These are phyloP conservation scores for Teunomyces aglyptinius DNA, from an alignment of 805 yeast species.

Conservation along the genomic window DNA sequence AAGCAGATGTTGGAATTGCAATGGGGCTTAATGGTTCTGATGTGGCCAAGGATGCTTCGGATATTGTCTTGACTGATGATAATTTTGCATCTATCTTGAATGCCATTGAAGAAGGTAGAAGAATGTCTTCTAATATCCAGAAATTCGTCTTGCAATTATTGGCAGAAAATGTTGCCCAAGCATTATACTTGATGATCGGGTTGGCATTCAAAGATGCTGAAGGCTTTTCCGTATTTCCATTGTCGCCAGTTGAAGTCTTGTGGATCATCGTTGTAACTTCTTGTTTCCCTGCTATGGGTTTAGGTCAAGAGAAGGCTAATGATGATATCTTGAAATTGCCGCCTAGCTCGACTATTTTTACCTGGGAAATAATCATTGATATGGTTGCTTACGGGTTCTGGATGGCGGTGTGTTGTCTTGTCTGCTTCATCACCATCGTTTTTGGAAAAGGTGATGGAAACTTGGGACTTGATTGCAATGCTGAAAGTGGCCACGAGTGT, in stretches of 20 bases:
- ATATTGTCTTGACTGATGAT: slow-evolving; percentile 27
- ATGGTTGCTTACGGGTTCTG: slow-evolving; percentile 40
- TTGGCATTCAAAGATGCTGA: slow-evolving; percentile 32
- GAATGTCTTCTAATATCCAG: slow-evolving; percentile 35
- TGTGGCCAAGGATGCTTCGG: slow-evolving; percentile 29
- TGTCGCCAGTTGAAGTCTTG: slow-evolving; percentile 40
- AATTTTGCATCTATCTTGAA: slow-evolving; percentile 27
- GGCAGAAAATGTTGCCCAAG: slow-evolving; percentile 30
- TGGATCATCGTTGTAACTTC: slow-evolving; percentile 37
- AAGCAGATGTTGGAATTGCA: slow-evolving; percentile 29
- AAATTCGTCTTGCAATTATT: slow-evolving; percentile 33
- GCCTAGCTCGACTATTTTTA: slow-evolving; percentile 38
- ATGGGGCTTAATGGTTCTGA: slow-evolving; percentile 31
- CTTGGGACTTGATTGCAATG: slow-evolving; percentile 37
- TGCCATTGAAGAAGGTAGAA: slow-evolving; percentile 29
- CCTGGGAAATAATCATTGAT: slow-evolving; percentile 40
- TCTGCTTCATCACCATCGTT: slow-evolving; percentile 37
- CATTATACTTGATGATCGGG: slow-evolving; percentile 40
- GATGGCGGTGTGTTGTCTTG: slow-evolving; percentile 42
- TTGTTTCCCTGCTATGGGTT: slow-evolving; percentile 39
- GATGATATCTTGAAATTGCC: slow-evolving; percentile 38
- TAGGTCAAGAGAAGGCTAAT: slow-evolving; percentile 38
- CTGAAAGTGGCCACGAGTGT: slow-evolving; percentile 22
- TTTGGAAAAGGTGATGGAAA: slow-evolving; percentile 39
- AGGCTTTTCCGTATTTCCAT: slow-evolving; percentile 37